Evolutionary conservation across 805 yeast genomes (phyloP), one percentile per base, ranked within the genome.

Genomic region (Millerago galiae): DNA sequence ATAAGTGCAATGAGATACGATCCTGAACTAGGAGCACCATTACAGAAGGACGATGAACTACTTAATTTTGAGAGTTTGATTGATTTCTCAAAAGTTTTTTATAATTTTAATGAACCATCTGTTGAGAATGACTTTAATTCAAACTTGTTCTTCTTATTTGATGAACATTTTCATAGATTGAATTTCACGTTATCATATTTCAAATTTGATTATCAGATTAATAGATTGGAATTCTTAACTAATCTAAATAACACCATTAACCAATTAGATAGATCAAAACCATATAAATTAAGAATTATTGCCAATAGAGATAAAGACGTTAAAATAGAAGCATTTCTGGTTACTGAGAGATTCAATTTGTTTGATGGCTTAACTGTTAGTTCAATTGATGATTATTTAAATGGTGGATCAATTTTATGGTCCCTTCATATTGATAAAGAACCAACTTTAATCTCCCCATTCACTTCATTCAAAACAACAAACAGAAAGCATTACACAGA

Each of bases 401-500:
- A 21, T 5, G 34, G 35, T 21, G 47, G 47, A 3, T 54, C 62
- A 1, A 49, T 56, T 2, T 44, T 61, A 0, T 89, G 84, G 80
- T 75, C 70, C 16, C 78, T 88, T 0, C 79, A 76, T 52, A 53
- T 89, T 4, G 91, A 84, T 56, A 55, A 66, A 0, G 61, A 68
- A 26, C 68, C 78, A 1, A 69, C 75, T 1, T 49, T 71, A 35
- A 72, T 77, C 2, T 77, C 95, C 2, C 85, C 86, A 2, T 86
- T 84, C 61, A 87, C 96, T 0, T 81, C 95, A 5, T 83, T 89
- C 64, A 91, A 91, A 59, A 91, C 98, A 0, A 85, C 96, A 0
- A 62, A 68, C 18, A 69, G 99, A 48, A 66, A 65, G 3, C 76
- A 71, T 36, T 89, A 90, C 58, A 72, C 66, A 35, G 68, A 58